These are phyloP conservation scores for Spinellus fusiger DNA, from an alignment of 192 early-diverging fungal species.

Conservation along the genomic window DNA sequence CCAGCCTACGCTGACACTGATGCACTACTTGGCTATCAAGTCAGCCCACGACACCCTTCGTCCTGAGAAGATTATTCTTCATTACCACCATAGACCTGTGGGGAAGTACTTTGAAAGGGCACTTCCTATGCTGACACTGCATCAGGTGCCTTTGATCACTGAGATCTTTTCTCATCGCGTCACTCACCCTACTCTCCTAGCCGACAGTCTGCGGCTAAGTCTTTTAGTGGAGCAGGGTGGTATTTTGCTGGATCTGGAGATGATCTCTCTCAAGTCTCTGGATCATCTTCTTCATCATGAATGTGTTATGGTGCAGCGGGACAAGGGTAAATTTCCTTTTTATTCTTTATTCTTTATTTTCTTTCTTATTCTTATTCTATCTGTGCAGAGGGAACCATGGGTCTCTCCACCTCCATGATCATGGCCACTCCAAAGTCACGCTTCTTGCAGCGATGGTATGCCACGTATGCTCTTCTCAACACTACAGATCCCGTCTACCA, in stretches of 20 bases:
- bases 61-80: constrained; percentile 39
- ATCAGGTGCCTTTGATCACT: constrained; percentile 24
- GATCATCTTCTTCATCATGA: neutral
- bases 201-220: constrained; percentile 42
- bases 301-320: neutral
- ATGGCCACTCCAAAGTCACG: constrained; percentile 32
- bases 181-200: constrained; percentile 37
- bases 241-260: constrained; percentile 52
- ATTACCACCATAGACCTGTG: constrained; percentile 38
- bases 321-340: too few species aligned
- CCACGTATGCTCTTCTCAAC: constrained; percentile 38
- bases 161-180: constrained; percentile 39
- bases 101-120: constrained; percentile 35
- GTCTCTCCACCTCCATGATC: constrained; percentile 46
- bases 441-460: constrained; percentile 44
- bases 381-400: constrained; percentile 27
- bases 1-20: constrained; percentile 29
- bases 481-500: constrained; percentile 34
- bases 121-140: constrained; percentile 24
- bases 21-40: constrained; percentile 46
- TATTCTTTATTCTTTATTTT: too few species aligned
- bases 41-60: constrained; percentile 37
- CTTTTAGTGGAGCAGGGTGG: constrained; percentile 39
- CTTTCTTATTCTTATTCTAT: neutral
- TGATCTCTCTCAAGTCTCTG: constrained; percentile 25